phyloP scores from a whole-genome alignment of 805 yeast species.

The Ogataea wickerhamii region DNA sequence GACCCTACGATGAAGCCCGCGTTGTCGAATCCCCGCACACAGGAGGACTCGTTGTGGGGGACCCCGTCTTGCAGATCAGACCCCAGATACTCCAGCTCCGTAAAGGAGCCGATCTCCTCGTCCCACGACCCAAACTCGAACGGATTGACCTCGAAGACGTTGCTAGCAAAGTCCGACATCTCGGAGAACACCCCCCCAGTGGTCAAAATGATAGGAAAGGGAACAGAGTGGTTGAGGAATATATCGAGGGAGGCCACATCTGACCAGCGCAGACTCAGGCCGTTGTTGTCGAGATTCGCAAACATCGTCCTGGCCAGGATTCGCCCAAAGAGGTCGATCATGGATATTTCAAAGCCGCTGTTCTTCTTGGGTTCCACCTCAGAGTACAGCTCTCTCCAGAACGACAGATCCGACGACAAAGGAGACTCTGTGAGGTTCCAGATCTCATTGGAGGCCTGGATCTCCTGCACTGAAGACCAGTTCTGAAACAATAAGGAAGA shows the following conservation, averaged over 20 bases:
- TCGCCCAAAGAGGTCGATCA: conserved; percentile 74
- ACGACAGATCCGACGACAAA: conserved; percentile 50
- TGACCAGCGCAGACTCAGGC: conserved; percentile 54
- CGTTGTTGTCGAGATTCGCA: conserved; percentile 52
- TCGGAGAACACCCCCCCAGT: conserved; percentile 53
- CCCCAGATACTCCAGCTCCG: conserved; percentile 65
- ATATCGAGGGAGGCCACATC: conserved; percentile 53
- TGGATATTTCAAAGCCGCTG: conserved; percentile 59
- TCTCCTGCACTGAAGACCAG: conserved; percentile 62
- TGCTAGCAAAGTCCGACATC: conserved; percentile 52
- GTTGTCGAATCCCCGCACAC: conserved; percentile 69
- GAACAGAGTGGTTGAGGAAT: conserved; percentile 59
- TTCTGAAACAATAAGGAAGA: conserved; percentile 65
- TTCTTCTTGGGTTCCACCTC: conserved; percentile 46
- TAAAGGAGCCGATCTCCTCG: conserved; percentile 58
- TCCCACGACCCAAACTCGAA: conserved; percentile 86
- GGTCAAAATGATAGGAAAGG: conserved; percentile 61
- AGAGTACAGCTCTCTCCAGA: conserved; percentile 43
- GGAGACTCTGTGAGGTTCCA: conserved; percentile 66
- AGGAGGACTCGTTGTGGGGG: conserved; percentile 39
- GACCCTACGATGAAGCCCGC: conserved; percentile 76
- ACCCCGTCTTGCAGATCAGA: conserved; percentile 55
- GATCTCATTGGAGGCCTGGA: conserved; percentile 40
- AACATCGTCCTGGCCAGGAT: conserved; percentile 65
- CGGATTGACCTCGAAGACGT: conserved; percentile 58